Percentiles rank a stretch among this genome's conserved stretches.
Conservation (phyloP, 2,329 filamentous ascomycete genomes). For the Thermochaetoides dissita region DNA sequence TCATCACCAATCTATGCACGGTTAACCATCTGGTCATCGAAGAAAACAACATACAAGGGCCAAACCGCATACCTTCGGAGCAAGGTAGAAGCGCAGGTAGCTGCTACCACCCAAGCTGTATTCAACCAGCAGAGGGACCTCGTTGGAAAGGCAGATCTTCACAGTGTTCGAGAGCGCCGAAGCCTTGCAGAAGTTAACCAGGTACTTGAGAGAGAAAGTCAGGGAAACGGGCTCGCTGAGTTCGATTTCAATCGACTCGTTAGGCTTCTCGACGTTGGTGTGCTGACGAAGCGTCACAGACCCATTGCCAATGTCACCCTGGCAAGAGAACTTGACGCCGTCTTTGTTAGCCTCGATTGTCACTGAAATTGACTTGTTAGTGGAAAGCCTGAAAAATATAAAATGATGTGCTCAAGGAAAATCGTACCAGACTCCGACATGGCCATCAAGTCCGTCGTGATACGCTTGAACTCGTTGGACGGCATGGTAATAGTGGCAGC, state of each 20-base stretch:
- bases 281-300: constrained; percentile 83
- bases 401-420: too few relatives aligned
- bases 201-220: constrained; percentile 97
- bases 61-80: constrained; percentile 64
- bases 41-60: not conserved
- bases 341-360: constrained; percentile 95
- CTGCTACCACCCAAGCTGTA: constrained; percentile 70
- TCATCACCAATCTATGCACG: constrained; percentile 24
- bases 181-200: constrained; percentile 99
- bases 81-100: constrained; percentile 92
- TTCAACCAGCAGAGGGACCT: constrained; percentile 92
- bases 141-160: constrained; percentile 86
- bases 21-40: constrained; percentile 9
- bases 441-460: constrained; percentile 80
- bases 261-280: constrained; percentile 77
- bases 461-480: constrained; percentile 77
- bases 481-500: constrained; percentile 84
- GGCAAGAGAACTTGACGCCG: constrained; percentile 86
- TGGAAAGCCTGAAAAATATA: not conserved
- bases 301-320: constrained; percentile 90
- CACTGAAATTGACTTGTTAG: constrained; percentile 37
- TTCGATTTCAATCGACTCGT: constrained; percentile 74
- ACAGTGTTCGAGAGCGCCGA: constrained; percentile 68
- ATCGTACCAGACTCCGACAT: constrained; percentile 82
- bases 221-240: constrained; percentile 84